These are phyloP conservation scores for Penicillium bialowiezense DNA, from an alignment of 495 filamentous ascomycete species.

Conservation along the genomic window DNA sequence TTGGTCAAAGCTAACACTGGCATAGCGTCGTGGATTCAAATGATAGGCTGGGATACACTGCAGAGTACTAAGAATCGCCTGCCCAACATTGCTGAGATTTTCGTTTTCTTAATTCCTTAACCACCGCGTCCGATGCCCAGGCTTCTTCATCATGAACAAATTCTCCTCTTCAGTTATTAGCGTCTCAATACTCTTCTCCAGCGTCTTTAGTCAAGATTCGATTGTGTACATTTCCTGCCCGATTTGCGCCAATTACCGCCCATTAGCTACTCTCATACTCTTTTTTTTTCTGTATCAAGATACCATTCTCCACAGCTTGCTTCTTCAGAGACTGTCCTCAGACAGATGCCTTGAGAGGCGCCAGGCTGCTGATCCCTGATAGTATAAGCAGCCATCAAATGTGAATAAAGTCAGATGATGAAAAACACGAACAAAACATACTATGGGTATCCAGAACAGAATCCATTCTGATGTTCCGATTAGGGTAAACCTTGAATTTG, in stretches of 20 bases:
- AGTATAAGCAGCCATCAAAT: too few relatives aligned
- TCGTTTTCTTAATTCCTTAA: too few relatives aligned
- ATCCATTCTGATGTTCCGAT: too few relatives aligned
- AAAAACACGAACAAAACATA: too few relatives aligned
- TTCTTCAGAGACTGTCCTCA: too few relatives aligned
- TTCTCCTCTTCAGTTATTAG: conserved; percentile 1
- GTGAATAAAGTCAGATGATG: too few relatives aligned
- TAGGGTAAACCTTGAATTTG: background rate
- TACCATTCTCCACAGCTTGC: too few relatives aligned
- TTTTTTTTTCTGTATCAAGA: too few relatives aligned
- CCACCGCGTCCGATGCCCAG: too few relatives aligned
- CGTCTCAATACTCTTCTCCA: conserved; percentile 2
- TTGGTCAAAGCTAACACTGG: conserved; percentile 3
- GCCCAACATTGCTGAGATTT: background rate
- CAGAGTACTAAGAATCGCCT: conserved; percentile 40
- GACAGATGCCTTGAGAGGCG: too few relatives aligned
- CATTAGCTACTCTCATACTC: conserved; percentile 1
- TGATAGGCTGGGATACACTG: conserved; percentile 48
- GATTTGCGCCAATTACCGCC: conserved; percentile 1
- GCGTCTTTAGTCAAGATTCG: conserved; percentile 1
- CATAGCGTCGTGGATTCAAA: conserved; percentile 52
- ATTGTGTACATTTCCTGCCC: background rate
- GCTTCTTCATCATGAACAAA: background rate
- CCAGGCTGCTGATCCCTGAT: too few relatives aligned
- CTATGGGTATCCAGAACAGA: too few relatives aligned